Evolutionary conservation across 805 yeast genomes (phyloP).

Genomic region (Priceomyces medius): DNA sequence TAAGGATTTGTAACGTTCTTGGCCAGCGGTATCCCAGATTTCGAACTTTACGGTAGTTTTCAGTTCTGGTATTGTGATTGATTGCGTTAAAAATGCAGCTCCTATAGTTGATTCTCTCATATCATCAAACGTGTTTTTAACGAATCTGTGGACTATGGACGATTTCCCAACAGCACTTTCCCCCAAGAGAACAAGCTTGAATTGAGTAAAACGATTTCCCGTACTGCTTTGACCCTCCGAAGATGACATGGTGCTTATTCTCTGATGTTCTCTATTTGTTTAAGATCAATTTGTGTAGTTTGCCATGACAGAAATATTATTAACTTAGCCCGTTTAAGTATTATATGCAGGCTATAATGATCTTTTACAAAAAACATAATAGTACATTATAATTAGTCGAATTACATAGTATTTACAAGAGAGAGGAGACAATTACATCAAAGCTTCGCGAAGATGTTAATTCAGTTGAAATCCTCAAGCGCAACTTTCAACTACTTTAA

Average conservation of each 20-base stretch:
- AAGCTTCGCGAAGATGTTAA: too few species aligned
- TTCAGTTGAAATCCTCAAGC: too few species aligned
- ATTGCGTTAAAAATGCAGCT: slow-evolving; percentile 77
- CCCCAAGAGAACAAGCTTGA: slow-evolving; percentile 71
- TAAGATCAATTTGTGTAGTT: not conserved
- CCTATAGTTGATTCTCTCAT: slow-evolving; percentile 80
- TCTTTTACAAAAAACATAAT: not conserved
- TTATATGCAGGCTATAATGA: not conserved
- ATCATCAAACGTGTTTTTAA: slow-evolving; percentile 70
- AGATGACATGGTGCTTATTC: slow-evolving; percentile 7
- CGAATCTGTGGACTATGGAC: slow-evolving; percentile 59
- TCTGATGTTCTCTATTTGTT: not conserved
- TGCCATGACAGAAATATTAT: not conserved
- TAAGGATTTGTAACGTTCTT: slow-evolving; percentile 43
- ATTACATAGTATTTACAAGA: not conserved
- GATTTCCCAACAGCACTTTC: slow-evolving; percentile 83
- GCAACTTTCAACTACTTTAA: not conserved
- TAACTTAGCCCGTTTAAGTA: not conserved
- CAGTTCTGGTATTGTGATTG: slow-evolving; percentile 51
- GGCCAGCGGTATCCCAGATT: slow-evolving; percentile 97
- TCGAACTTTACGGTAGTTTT: slow-evolving; percentile 63
- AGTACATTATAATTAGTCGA: not conserved
- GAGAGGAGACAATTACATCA: too few species aligned
- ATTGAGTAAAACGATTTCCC: slow-evolving; percentile 32
- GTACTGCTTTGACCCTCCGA: slow-evolving; percentile 3